Conservation (phyloP, 345 rosid genomes). For the Hirschfeldia incana region DNA sequence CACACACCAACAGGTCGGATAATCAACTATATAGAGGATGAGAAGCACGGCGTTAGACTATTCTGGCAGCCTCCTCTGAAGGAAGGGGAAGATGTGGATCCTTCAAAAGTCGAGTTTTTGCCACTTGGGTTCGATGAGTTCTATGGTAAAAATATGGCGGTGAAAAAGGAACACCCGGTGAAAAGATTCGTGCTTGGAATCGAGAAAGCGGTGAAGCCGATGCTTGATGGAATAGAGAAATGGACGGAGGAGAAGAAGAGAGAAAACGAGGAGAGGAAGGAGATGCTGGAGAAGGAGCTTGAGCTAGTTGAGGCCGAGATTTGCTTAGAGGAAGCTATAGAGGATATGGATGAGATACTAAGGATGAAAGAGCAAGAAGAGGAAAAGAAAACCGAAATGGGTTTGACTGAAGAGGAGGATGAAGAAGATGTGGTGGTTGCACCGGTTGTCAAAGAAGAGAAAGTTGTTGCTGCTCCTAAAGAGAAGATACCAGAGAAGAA, state of each 20-base stretch:
- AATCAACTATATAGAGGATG: conserved; percentile 83
- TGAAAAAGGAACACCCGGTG: conserved; percentile 48
- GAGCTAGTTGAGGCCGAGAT: conserved; percentile 86
- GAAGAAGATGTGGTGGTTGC: conserved; percentile 37
- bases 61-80: conserved; percentile 86
- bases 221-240: conserved; percentile 60
- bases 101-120: conserved; percentile 62
- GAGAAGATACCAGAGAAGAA: conserved; percentile 34
- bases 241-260: conserved; percentile 81
- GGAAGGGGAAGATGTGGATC: conserved; percentile 76
- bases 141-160: conserved; percentile 58
- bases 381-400: conserved; percentile 54
- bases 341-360: conserved; percentile 79
- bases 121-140: conserved; percentile 93
- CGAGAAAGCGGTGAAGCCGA: conserved; percentile 57
- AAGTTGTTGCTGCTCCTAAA: conserved; percentile 29
- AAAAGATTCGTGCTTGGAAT: conserved; percentile 46
- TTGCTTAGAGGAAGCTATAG: conserved; percentile 82
- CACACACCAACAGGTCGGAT: conserved; percentile 81
- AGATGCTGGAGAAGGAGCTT: conserved; percentile 68
- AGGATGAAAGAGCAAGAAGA: conserved; percentile 68
- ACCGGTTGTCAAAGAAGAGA: conserved; percentile 41
- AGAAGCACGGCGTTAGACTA: conserved; percentile 73
- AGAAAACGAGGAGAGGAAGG: conserved; percentile 55
- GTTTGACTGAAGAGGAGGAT: conserved; percentile 47